These are phyloP conservation scores for Tolypocladium guangdongense DNA, from an alignment of 2,329 filamentous ascomycete genomes.

Conservation along the genomic window DNA sequence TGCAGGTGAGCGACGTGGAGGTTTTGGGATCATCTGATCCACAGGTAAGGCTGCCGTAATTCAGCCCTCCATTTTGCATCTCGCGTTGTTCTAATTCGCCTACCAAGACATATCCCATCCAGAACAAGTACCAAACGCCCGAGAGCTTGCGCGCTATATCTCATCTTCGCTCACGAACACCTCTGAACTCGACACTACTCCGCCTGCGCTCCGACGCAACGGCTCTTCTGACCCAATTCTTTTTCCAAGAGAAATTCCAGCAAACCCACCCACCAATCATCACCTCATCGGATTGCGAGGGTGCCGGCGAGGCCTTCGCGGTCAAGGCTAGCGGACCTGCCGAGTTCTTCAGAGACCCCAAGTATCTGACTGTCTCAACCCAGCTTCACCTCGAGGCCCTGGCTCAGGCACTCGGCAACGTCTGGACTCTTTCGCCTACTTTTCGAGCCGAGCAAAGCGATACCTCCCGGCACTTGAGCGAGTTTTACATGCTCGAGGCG, in stretches of 20 bases:
- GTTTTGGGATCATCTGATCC: slow-evolving; percentile 71
- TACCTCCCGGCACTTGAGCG: slow-evolving; percentile 84
- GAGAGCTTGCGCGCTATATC: slow-evolving; percentile 84
- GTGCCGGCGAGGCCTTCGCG: slow-evolving; percentile 86
- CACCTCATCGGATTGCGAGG: slow-evolving; percentile 95
- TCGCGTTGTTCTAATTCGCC: slow-evolving; percentile 5
- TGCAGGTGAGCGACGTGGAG: slow-evolving; percentile 59
- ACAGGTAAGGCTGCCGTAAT: slow-evolving; percentile 45
- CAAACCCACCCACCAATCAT: slow-evolving; percentile 90
- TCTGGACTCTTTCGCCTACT: slow-evolving; percentile 89
- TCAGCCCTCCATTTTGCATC: background rate
- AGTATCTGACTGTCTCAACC: slow-evolving; percentile 90
- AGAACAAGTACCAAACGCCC: slow-evolving; percentile 88
- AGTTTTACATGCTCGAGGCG: slow-evolving; percentile 98
- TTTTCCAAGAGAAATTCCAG: slow-evolving; percentile 57
- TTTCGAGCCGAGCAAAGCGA: slow-evolving; percentile 92
- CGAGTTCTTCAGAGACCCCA: slow-evolving; percentile 72
- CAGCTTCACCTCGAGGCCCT: slow-evolving; percentile 92
- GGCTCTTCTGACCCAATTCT: slow-evolving; percentile 63
- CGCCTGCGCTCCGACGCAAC: slow-evolving; percentile 75
- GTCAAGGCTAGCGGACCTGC: slow-evolving; percentile 36
- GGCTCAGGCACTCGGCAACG: slow-evolving; percentile 75
- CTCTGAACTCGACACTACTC: slow-evolving; percentile 68
- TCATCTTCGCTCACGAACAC: slow-evolving; percentile 74
- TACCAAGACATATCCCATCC: slow-evolving; percentile 72